Conservation (phyloP, 768 basidiomycete species). For the Suillus brevipes region DNA sequence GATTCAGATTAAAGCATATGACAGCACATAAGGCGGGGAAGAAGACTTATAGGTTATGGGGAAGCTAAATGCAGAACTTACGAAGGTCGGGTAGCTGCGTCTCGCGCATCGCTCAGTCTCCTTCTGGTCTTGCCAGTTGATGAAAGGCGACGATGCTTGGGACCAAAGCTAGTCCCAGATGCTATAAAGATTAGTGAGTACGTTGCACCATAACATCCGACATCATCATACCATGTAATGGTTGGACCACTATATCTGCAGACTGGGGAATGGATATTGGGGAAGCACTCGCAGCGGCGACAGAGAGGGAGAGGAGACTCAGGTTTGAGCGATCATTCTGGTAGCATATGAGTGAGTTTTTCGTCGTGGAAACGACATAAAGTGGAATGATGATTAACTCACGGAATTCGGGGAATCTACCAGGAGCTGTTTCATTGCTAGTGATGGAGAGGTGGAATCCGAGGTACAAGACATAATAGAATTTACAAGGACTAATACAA, state of each 20-base stretch:
- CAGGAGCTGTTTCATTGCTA: conserved; percentile 13
- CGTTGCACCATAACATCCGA: conserved; percentile 23
- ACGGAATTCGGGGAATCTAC: conserved; percentile 12
- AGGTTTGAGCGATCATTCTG: conserved; percentile 16
- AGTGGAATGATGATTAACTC: conserved; percentile 4
- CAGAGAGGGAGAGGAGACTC: conserved; percentile 70
- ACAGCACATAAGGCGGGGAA: not conserved
- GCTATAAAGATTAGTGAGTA: conserved; percentile 12
- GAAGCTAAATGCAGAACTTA: conserved; percentile 43
- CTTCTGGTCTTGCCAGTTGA: conserved; percentile 71
- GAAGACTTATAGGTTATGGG: conserved; percentile 10
- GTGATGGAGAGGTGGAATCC: not conserved
- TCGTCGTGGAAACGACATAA: not conserved
- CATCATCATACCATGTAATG: conserved; percentile 18
- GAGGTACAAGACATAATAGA: conserved; percentile 8
- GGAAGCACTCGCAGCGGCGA: conserved; percentile 52
- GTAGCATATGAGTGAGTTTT: not conserved
- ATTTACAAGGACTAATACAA: conserved; percentile 15
- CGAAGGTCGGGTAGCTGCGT: conserved; percentile 74
- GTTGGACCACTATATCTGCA: conserved; percentile 9
- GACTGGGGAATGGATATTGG: conserved; percentile 43
- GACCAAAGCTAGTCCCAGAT: conserved; percentile 33
- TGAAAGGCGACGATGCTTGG: conserved; percentile 67
- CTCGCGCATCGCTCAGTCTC: conserved; percentile 75
- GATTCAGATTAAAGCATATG: not conserved